Evolutionary conservation across 176 grass and related monocot species (phyloP).

Genomic region (Ensete ventricosum): DNA sequence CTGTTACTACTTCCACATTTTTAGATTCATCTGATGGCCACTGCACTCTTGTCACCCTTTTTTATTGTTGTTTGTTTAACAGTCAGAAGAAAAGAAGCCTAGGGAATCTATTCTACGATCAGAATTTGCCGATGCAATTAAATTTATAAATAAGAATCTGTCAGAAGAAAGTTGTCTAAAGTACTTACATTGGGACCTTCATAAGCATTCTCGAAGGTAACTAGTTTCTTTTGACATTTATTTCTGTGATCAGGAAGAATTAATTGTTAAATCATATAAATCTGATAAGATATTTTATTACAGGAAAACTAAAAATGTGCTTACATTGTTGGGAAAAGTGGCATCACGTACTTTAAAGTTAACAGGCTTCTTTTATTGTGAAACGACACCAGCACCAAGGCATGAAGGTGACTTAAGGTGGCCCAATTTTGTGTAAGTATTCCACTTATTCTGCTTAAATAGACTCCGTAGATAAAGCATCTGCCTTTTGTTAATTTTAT

Average conservation of each 20-base stretch:
- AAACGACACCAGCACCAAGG: conserved; percentile 31
- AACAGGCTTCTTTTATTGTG: conserved; percentile 77
- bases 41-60: background rate
- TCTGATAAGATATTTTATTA: conserved; percentile 6
- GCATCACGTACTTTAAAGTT: conserved; percentile 49
- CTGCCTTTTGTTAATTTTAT: too few relatives aligned
- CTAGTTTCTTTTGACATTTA: conserved; percentile 8
- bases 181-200: conserved; percentile 95
- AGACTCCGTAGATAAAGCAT: background rate
- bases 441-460: background rate
- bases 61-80: background rate
- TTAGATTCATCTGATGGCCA: background rate
- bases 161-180: conserved; percentile 50
- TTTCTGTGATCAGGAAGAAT: background rate
- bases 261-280: background rate
- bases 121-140: conserved; percentile 74
- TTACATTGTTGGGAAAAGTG: conserved; percentile 65
- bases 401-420: conserved; percentile 42
- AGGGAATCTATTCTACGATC: conserved; percentile 73
- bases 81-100: conserved; percentile 67
- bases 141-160: conserved; percentile 50
- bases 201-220: conserved; percentile 70
- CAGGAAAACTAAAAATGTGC: conserved; percentile 66
- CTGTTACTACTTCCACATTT: background rate
- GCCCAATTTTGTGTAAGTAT: conserved; percentile 48